Base-by-base conservation (phyloP, 2,329 filamentous ascomycete genomes). In the Curvularia lunata region DNA sequence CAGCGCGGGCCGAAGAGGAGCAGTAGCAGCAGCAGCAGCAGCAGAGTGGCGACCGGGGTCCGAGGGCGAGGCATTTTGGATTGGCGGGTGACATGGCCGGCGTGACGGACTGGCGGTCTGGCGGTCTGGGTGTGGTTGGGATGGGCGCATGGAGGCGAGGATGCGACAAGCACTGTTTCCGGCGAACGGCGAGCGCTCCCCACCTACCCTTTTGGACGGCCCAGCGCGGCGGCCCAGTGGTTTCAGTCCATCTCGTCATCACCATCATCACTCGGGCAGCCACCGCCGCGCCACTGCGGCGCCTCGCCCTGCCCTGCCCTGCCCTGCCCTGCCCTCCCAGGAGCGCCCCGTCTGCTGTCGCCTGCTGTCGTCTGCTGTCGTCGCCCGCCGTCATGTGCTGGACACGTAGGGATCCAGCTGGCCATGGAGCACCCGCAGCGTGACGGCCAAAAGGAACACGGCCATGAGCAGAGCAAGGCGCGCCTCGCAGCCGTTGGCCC, bases 101-200 rank as follows among this genome's bases (percentile, higher is more conserved):
- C 37, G 50, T 49, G 51, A 54, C 45, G 48, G 54, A 58, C 40
- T 58, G 55, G 54, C 55, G 55, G 51, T 54, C 55, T 58, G 55
- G 46, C 23, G 42, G 37, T n/a, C 16, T 37, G 40, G 40, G 12
- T 10, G 23, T 19, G 12, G 46, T 19, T 13, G 32, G 19, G 32
- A 38, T 16, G 28, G 9, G 8, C 28, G 28, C 4, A 30, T 2
- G 9, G 28, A 9, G 27, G 27, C 38, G 23, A 19, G 38, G 46
- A 8, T 21, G 32, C 30, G 32, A 27, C 32, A 27, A 49, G 6
- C 8, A 30, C 43, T 13, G 43, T 30, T 46, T 46, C 25, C 8
- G 43, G 43, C 40, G 21, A 42, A 42, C 12, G 12, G n/a, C n/a
- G 40, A n/a, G 1, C 16, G 32, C 25, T 56, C 48, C 48, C 54